These are phyloP conservation scores for Hibiscus syriacus DNA, from an alignment of 345 rosid genomes.

Conservation along the genomic window DNA sequence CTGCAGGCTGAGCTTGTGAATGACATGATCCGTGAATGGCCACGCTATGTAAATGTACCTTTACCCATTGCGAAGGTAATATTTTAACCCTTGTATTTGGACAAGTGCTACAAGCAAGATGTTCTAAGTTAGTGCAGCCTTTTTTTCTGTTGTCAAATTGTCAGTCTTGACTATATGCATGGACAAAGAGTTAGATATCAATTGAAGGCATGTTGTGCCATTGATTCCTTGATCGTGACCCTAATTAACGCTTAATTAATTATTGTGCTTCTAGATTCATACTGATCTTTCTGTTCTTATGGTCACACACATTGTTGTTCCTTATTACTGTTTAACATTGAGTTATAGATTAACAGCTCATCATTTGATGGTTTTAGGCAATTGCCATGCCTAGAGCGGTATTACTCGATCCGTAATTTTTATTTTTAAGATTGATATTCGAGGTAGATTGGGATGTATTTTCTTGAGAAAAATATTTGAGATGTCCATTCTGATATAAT, in stretches of 20 bases:
- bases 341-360: neutral
- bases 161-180: neutral
- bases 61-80: conserved; percentile 87
- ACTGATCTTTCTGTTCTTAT: neutral
- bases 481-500: too few relatives aligned
- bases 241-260: neutral
- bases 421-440: too few relatives aligned
- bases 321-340: neutral
- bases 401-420: too few relatives aligned
- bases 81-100: conserved; percentile 10
- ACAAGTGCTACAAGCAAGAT: neutral
- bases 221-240: neutral
- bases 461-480: too few relatives aligned
- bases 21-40: conserved; percentile 88
- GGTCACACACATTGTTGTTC: neutral
- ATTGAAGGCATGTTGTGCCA: neutral
- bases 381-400: conserved; percentile 70
- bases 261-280: neutral
- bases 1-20: too few relatives aligned
- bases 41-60: conserved; percentile 82
- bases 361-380: conserved; percentile 44
- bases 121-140: neutral
- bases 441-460: too few relatives aligned
- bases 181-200: neutral
- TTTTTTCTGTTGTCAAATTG: neutral